Evolutionary conservation across 129 eudicot species (phyloP).

Genomic region (Artemisia tridentata): DNA sequence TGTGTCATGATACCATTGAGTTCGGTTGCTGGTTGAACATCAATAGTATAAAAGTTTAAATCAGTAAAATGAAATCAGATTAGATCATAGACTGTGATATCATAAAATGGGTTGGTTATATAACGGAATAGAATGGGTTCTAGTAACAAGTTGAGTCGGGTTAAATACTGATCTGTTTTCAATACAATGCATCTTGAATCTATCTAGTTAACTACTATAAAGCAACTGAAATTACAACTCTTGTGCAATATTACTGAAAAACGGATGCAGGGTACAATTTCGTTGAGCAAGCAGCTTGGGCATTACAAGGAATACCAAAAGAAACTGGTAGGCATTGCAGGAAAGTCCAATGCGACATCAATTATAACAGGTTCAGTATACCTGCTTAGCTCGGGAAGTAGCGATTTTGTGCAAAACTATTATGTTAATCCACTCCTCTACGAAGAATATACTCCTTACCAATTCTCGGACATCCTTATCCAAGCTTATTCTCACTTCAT

Average conservation of each 20-base stretch:
- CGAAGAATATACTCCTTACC: constrained; percentile 65
- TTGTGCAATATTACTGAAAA: background rate
- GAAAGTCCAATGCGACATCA: constrained; percentile 64
- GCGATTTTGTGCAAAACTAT: constrained; percentile 86
- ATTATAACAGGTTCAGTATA: constrained; percentile 68
- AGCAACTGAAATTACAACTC: background rate
- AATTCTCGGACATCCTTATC: constrained; percentile 70
- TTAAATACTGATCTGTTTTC: background rate
- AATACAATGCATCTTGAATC: background rate
- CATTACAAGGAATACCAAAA: constrained; percentile 75
- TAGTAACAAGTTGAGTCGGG: too few relatives aligned
- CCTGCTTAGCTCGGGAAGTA: constrained; percentile 76
- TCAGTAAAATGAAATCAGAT: too few relatives aligned
- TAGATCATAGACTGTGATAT: background rate
- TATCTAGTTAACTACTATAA: background rate
- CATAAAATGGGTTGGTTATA: background rate
- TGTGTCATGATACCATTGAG: too few relatives aligned
- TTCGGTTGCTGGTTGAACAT: too few relatives aligned
- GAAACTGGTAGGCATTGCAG: constrained; percentile 53
- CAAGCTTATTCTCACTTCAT: constrained; percentile 53
- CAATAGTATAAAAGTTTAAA: too few relatives aligned
- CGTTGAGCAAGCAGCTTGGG: constrained; percentile 71
- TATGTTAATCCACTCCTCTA: constrained; percentile 81
- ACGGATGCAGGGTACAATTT: constrained; percentile 47
- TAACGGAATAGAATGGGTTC: too few relatives aligned